Evolutionary conservation across 495 filamentous ascomycete species (phyloP).

Genomic region (Pseudotulostoma volvatum): DNA sequence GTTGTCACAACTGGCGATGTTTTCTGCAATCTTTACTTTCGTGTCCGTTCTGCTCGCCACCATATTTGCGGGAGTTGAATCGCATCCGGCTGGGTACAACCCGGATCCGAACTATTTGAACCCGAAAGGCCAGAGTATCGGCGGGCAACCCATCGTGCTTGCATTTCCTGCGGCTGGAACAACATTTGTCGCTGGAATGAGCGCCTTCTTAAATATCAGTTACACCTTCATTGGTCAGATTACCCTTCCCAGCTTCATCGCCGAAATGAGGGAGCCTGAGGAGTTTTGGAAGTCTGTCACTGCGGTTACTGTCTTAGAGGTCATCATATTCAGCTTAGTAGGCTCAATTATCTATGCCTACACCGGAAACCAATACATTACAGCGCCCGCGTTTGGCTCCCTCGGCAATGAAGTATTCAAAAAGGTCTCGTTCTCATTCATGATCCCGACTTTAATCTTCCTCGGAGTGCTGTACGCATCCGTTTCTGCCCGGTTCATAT

Average conservation of each 20-base stretch:
- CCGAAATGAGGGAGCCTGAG: conserved; percentile 72
- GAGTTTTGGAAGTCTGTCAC: conserved; percentile 86
- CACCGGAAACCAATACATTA: conserved; percentile 72
- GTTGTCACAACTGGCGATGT: conserved; percentile 57
- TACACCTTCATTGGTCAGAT: conserved; percentile 93
- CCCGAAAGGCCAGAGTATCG: conserved; percentile 14
- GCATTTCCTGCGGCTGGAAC: conserved; percentile 52
- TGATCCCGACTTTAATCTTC: conserved; percentile 85
- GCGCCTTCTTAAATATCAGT: conserved; percentile 75
- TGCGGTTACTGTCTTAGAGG: conserved; percentile 69
- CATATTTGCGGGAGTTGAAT: conserved; percentile 59
- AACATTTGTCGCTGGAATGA: conserved; percentile 62
- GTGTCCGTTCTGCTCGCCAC: conserved; percentile 66
- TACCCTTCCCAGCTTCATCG: conserved; percentile 79
- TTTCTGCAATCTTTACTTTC: conserved; percentile 72
- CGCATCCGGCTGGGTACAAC: conserved; percentile 46
- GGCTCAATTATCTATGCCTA: conserved; percentile 64
- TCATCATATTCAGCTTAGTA: conserved; percentile 64
- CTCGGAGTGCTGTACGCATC: conserved; percentile 77
- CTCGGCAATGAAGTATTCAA: conserved; percentile 53
- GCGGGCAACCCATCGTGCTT: conserved; percentile 44
- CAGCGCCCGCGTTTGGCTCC: conserved; percentile 66
- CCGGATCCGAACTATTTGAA: conserved; percentile 15
- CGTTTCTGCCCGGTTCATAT: conserved; percentile 71
- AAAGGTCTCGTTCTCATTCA: conserved; percentile 77